Percentiles rank a stretch among this genome's conserved stretches.
These are phyloP conservation scores for Phytophthora lateralis DNA, from an alignment of 352 stramenopile genomes.

Conservation along the genomic window DNA sequence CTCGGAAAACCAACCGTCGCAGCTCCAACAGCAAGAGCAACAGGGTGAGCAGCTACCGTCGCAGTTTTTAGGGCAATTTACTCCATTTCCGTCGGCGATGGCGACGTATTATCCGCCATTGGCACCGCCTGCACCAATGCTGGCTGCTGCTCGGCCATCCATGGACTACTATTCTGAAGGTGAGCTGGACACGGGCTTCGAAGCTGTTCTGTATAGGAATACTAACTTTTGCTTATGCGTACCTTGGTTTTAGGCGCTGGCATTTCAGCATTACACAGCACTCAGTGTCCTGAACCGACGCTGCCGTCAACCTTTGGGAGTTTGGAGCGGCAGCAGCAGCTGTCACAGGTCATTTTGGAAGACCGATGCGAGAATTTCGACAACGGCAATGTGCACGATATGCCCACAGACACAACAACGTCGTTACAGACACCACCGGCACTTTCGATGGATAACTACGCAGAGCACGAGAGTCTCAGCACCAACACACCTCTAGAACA, in stretches of 20 bases:
- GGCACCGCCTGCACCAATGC: slow-evolving; percentile 4
- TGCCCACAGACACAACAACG: neutral
- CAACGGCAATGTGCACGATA: neutral
- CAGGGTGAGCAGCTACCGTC: slow-evolving; percentile 11
- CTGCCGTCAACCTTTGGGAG: slow-evolving; percentile 25
- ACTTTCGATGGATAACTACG: slow-evolving; percentile 9
- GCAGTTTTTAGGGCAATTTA: slow-evolving; percentile 20
- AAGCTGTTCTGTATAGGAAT: neutral
- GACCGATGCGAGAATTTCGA: slow-evolving; percentile 14
- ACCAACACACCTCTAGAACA: slow-evolving; percentile 9
- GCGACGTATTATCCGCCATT: slow-evolving; percentile 18
- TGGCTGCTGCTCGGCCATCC: slow-evolving; percentile 2
- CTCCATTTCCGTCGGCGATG: slow-evolving; percentile 15
- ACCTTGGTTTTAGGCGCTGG: slow-evolving; percentile 8
- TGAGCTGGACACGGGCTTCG: slow-evolving; percentile 16
- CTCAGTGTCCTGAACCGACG: slow-evolving; percentile 18
- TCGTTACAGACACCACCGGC: slow-evolving; percentile 3
- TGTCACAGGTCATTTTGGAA: slow-evolving; percentile 14
- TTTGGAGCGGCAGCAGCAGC: slow-evolving; percentile 11
- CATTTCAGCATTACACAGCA: slow-evolving; percentile 23
- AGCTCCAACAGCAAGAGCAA: slow-evolving; percentile 11
- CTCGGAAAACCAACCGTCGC: slow-evolving; percentile 7
- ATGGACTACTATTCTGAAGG: slow-evolving; percentile 34
- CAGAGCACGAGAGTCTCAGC: slow-evolving; percentile 1
- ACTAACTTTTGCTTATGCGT: neutral